Conservation (phyloP, 192 early-diverging fungal species). For the Coemansia sp. region DNA sequence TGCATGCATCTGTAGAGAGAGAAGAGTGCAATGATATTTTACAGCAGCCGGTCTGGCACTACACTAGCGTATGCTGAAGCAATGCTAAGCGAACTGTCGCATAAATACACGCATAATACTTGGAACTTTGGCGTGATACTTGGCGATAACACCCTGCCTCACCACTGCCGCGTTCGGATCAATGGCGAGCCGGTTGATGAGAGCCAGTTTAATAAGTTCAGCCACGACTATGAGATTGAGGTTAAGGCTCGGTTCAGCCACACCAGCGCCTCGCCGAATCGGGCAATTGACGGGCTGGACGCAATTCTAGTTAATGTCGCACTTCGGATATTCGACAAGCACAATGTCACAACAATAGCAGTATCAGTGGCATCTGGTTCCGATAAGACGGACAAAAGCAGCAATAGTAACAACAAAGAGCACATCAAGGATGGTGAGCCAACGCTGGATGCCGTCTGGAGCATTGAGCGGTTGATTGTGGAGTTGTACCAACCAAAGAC, state of each 20-base stretch:
- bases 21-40: constrained; percentile 29
- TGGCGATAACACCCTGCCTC: constrained; percentile 22
- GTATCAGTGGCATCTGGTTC: constrained; percentile 13
- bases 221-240: constrained; percentile 16
- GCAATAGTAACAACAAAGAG: not conserved
- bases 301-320: constrained; percentile 29
- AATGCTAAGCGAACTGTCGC: constrained; percentile 33
- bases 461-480: constrained; percentile 30
- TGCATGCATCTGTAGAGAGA: constrained; percentile 20
- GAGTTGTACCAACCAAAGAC: constrained; percentile 25
- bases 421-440: not conserved
- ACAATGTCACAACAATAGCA: constrained; percentile 26
- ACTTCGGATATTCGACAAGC: constrained; percentile 30
- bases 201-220: constrained; percentile 20
- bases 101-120: constrained; percentile 7
- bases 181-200: constrained; percentile 28
- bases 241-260: constrained; percentile 6
- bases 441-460: not conserved
- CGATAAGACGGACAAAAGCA: not conserved
- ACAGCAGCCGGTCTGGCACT: constrained; percentile 17
- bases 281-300: constrained; percentile 10
- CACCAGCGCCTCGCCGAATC: not conserved
- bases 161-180: constrained; percentile 26
- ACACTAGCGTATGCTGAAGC: constrained; percentile 45
- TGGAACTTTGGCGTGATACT: constrained; percentile 38